Evolutionary conservation across 208 protist genomes (phyloP), one percentile per base, ranked within the genome.

Genomic region (Naegleria fowleri): DNA sequence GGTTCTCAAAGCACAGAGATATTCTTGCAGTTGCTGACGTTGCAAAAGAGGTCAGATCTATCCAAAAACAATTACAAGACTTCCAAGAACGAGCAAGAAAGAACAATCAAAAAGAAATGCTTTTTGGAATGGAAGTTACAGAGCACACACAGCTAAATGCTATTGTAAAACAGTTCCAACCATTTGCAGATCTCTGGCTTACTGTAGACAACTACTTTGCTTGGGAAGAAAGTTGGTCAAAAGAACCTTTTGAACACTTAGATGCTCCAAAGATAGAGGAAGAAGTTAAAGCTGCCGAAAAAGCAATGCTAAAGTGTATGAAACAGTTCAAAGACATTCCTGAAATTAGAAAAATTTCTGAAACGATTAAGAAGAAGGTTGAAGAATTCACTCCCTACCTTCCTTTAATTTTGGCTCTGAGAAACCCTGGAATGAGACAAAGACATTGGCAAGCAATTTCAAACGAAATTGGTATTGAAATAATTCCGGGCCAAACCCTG

Each of bases 361-460:
- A 96, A 90, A 93, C 93, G 43, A 96, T 97, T 13, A 94, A 95
- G 87, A 92, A 91, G 3, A 95, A 97, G 92, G 97, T 99, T 43
- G 97, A 98, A 83, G 96, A 98, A 90, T 99, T 99, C 92, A 95
- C 96, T 40, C 97, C 97, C 0, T 91, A 98, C 83, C 93, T 99
- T 59, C 98, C 98, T 38, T 96, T 98, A 33, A 92, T 99, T 52
- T 97, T 96, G 88, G 97, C 95, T 59, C 94, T 99, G 52, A 95
- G 98, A 86, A 98, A 97, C 89, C 96, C 97, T 19, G 98, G 98
- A 33, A 98, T 99, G 95, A 95, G 98, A 91, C 97, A 98, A 33
- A 95, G 98, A 22, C 98, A 99, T 94, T 99, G 98, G 98, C 94
- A 95, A 13, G 93, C 97, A 92, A 93, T 99, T 55, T 97, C 95